Percentiles rank a stretch among this genome's conserved stretches.
Conservation (phyloP, 208 protist species). For the Leptomonas seymouri region DNA sequence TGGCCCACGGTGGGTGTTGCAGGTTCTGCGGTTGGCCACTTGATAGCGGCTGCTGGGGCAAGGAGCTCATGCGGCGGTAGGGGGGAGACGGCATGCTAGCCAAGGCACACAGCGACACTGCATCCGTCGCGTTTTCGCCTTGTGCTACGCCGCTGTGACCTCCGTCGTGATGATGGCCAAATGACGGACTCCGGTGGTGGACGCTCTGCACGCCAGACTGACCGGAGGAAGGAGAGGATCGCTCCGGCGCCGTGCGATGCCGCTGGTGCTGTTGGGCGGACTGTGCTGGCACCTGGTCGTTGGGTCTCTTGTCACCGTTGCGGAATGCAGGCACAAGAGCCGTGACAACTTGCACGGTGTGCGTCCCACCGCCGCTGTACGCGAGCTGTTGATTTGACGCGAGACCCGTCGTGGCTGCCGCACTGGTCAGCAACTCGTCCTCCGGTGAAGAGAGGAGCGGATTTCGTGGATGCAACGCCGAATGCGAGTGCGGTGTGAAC, state of each 20-base stretch:
- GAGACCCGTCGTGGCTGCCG: slow-evolving; percentile 14
- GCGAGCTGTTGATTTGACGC: slow-evolving; percentile 27
- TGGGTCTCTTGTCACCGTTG: slow-evolving; percentile 29
- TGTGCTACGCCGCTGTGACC: background rate
- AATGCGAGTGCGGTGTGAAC: background rate
- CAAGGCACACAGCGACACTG: slow-evolving; percentile 1
- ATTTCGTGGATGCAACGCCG: background rate
- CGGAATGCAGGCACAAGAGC: slow-evolving; percentile 28
- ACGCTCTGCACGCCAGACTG: background rate
- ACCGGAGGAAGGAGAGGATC: background rate
- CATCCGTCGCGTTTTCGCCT: background rate
- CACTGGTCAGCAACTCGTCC: slow-evolving; percentile 7
- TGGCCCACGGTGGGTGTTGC: background rate
- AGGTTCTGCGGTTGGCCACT: background rate
- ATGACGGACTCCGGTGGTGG: background rate
- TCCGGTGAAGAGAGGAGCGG: slow-evolving; percentile 5
- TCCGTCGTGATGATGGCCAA: background rate
- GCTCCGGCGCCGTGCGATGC: background rate
- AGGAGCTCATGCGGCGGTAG: background rate
- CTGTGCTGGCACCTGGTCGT: background rate
- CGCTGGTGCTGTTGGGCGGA: slow-evolving; percentile 10
- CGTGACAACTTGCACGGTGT: slow-evolving; percentile 28
- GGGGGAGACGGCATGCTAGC: slow-evolving; percentile 19
- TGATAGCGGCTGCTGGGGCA: background rate
- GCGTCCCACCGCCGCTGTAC: slow-evolving; percentile 28